Percentiles rank a stretch among this genome's conserved stretches.
phyloP scores from a whole-genome alignment of 2,329 filamentous ascomycete genomes.

The Fusarium sp. region DNA sequence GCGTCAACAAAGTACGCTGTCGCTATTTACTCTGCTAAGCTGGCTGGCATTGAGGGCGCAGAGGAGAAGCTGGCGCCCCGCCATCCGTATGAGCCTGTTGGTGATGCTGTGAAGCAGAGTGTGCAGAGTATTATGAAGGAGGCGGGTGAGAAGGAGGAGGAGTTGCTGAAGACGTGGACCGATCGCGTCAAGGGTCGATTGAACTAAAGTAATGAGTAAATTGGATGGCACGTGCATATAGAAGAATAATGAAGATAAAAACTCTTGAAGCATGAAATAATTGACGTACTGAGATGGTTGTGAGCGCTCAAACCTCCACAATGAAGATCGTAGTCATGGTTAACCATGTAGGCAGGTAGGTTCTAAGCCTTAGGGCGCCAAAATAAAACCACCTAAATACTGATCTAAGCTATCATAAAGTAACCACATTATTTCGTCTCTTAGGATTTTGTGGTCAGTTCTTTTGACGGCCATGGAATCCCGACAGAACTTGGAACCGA shows the following conservation, averaged over 20 bases:
- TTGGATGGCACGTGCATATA: not conserved
- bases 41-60: constrained; percentile 70
- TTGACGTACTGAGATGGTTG: no score
- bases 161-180: constrained; percentile 29
- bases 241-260: not conserved
- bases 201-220: constrained; percentile 11
- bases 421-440: not conserved
- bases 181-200: constrained; percentile 30
- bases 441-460: not conserved
- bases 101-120: constrained; percentile 56
- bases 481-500: not conserved
- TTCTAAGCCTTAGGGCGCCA: not conserved
- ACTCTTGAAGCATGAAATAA: no score
- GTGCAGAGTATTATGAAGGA: constrained; percentile 51
- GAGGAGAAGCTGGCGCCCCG: constrained; percentile 69
- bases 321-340: not conserved
- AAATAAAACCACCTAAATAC: not conserved
- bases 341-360: no score
- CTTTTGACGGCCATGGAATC: not conserved
- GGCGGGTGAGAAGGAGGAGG: constrained; percentile 58
- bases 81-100: constrained; percentile 67
- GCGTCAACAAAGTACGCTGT: constrained; percentile 77
- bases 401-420: not conserved
- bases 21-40: constrained; percentile 67
- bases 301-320: not conserved